These are phyloP conservation scores for Moricandia arvensis DNA, from an alignment of 345 rosid species.

Conservation along the genomic window DNA sequence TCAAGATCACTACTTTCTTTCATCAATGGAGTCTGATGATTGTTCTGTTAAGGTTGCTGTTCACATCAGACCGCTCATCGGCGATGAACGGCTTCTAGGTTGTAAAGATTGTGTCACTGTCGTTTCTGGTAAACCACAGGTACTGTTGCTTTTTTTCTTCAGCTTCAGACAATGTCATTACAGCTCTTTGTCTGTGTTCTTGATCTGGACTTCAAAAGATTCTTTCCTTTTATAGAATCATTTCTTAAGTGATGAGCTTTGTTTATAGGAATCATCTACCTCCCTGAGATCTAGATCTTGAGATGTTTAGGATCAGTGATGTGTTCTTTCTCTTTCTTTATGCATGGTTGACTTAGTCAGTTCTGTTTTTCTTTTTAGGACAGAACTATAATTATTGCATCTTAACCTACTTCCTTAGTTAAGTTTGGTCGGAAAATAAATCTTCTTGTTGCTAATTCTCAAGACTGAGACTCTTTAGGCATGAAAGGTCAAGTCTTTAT, in stretches of 20 bases:
- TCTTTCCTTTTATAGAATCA: not conserved
- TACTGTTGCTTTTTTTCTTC: conserved; percentile 22
- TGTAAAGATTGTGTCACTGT: conserved; percentile 95
- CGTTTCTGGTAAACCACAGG: conserved; percentile 93
- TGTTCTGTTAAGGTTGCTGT: conserved; percentile 98
- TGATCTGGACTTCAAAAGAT: not conserved
- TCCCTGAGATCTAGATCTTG: conserved; percentile 37
- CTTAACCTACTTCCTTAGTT: conserved; percentile 10
- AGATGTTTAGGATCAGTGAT: not conserved
- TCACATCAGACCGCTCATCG: conserved; percentile 93
- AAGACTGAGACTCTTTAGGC: not conserved
- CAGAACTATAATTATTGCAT: not conserved
- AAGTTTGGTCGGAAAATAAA: conserved; percentile 8
- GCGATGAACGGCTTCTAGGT: conserved; percentile 86
- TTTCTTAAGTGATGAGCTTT: not conserved
- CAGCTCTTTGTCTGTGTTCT: not conserved
- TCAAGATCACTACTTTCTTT: too few relatives aligned
- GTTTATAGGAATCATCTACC: not conserved
- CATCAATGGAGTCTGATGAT: conserved; percentile 67
- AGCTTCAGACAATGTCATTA: conserved; percentile 29
- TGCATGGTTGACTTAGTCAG: conserved; percentile 31
- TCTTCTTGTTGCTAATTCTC: conserved; percentile 11
- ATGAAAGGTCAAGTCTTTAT: not conserved
- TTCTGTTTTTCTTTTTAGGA: not conserved
- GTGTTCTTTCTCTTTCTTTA: not conserved